Percentiles rank a stretch among this genome's conserved stretches.
phyloP scores from a whole-genome alignment of 1,139 yeast species.

The Hyphopichia pseudoburtonii region DNA sequence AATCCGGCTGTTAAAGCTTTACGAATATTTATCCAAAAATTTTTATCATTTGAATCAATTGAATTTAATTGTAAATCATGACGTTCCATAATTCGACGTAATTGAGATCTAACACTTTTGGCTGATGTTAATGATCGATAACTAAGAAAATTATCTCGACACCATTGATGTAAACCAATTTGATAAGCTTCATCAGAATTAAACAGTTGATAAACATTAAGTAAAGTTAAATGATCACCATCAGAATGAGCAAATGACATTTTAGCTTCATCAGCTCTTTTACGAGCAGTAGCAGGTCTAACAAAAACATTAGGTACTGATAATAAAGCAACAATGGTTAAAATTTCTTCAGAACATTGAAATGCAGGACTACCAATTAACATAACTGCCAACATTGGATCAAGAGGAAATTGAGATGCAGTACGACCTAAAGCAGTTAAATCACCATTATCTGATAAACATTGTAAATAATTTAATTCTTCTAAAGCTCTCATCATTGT shows the following conservation, averaged over 20 bases:
- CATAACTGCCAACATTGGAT: slow-evolving; percentile 94
- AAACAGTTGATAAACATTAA: slow-evolving; percentile 87
- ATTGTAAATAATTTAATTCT: slow-evolving; percentile 85
- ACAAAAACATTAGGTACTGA: slow-evolving; percentile 95
- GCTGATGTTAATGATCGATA: slow-evolving; percentile 83
- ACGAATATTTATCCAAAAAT: slow-evolving; percentile 71
- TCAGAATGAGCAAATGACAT: slow-evolving; percentile 87
- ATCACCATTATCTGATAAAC: slow-evolving; percentile 90
- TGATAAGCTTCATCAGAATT: slow-evolving; percentile 66
- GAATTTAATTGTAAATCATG: slow-evolving; percentile 73
- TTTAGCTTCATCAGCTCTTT: slow-evolving; percentile 91
- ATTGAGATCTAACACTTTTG: slow-evolving; percentile 80
- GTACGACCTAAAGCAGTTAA: slow-evolving; percentile 84
- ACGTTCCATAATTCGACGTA: slow-evolving; percentile 78
- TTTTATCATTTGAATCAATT: slow-evolving; percentile 66
- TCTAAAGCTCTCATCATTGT: slow-evolving; percentile 99
- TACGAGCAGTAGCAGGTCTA: slow-evolving; percentile 85
- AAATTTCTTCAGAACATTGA: slow-evolving; percentile 83
- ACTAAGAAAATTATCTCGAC: slow-evolving; percentile 84
- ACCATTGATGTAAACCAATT: slow-evolving; percentile 74
- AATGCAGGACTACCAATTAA: slow-evolving; percentile 83
- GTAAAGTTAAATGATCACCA: slow-evolving; percentile 90
- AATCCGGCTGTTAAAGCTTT: slow-evolving; percentile 91
- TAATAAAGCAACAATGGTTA: slow-evolving; percentile 84
- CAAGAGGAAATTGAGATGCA: slow-evolving; percentile 92